A percentile compares a stretch with the other conserved stretches of the same genome.
Evolutionary conservation across 2,329 filamentous ascomycete species (phyloP).

Genomic region (Claviceps capensis): DNA sequence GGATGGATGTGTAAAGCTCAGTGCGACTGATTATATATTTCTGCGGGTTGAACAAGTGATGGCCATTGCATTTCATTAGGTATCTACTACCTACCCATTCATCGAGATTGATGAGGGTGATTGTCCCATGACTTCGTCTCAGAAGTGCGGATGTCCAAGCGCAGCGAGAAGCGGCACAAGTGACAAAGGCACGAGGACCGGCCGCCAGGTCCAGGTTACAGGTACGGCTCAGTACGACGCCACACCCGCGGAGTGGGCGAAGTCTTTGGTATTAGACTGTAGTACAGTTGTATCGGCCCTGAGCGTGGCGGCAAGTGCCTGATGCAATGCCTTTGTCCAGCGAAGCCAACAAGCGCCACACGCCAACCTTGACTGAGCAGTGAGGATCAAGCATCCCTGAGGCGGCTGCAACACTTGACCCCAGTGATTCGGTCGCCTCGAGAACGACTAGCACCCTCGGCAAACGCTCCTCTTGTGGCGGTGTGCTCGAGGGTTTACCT

Average conservation of each 20-base stretch:
- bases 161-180: not conserved
- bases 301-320: not conserved
- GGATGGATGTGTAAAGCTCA: not conserved
- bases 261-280: not conserved
- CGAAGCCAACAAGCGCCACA: not conserved
- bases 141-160: not conserved
- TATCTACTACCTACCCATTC: too few species aligned
- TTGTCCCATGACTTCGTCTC: too few species aligned
- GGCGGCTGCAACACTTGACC: not conserved
- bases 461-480: not conserved
- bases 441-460: not conserved
- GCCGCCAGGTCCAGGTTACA: not conserved
- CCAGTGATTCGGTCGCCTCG: not conserved
- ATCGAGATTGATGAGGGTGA: too few species aligned
- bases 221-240: not conserved
- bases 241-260: not conserved
- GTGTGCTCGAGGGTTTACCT: not conserved
- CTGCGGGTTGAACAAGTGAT: too few species aligned
- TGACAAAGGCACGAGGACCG: not conserved
- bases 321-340: constrained; percentile 1
- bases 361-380: not conserved
- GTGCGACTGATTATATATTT: too few species aligned
- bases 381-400: not conserved
- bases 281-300: not conserved
- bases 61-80: too few species aligned